phyloP scores from a whole-genome alignment of 495 filamentous ascomycete genomes.

The Lichenothelia convexa region DNA sequence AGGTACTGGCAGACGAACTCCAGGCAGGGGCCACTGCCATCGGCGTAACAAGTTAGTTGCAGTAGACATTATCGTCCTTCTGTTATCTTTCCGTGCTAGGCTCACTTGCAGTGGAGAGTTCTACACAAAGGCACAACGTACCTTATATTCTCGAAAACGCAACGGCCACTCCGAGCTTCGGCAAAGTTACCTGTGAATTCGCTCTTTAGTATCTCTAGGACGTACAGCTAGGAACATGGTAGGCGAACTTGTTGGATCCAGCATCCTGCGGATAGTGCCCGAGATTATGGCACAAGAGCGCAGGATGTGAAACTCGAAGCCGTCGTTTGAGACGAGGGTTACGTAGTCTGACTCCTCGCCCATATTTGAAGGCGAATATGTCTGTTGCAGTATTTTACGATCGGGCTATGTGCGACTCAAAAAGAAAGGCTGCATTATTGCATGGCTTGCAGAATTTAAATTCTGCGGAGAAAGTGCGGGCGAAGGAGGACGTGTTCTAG shows the following conservation, averaged over 20 bases:
- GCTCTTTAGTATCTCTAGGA: background rate
- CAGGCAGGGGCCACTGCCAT: conserved; percentile 63
- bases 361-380: background rate
- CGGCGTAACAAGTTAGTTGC: no score
- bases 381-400: no score
- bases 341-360: conserved; percentile 40
- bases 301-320: conserved; percentile 71
- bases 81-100: no score
- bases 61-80: no score
- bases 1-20: conserved; percentile 89
- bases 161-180: conserved; percentile 48
- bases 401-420: no score
- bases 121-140: no score
- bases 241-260: conserved; percentile 54
- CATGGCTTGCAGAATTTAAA: no score
- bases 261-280: conserved; percentile 65
- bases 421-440: no score
- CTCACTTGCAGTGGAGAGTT: no score
- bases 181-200: conserved; percentile 40
- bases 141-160: conserved; percentile 54
- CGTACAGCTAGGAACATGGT: background rate
- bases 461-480: no score
- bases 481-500: no score
- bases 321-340: conserved; percentile 72
- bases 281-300: conserved; percentile 59